Evolutionary conservation across 805 yeast species (phyloP).

Genomic region (Candida xiaguanensis): DNA sequence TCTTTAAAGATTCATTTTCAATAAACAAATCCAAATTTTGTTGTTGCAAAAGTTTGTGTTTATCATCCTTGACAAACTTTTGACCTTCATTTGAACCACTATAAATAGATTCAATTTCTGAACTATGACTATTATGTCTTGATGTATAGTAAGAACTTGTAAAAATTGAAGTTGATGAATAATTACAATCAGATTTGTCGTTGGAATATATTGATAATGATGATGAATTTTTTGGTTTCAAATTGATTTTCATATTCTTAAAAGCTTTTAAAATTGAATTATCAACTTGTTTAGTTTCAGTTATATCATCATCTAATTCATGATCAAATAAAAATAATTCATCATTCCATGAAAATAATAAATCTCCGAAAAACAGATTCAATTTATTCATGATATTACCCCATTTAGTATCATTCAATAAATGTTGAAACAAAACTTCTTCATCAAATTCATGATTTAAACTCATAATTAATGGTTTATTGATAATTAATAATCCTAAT

Average conservation of each 20-base stretch:
- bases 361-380: conserved; percentile 36
- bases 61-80: conserved; percentile 7
- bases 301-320: conserved; percentile 2
- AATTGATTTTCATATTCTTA: conserved; percentile 23
- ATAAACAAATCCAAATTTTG: conserved; percentile 10
- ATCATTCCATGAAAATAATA: conserved; percentile 35
- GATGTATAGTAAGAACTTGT: conserved; percentile 5
- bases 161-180: conserved; percentile 14
- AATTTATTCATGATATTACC: conserved; percentile 35
- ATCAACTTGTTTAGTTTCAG: background rate
- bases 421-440: conserved; percentile 42
- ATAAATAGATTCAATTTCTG: conserved; percentile 26
- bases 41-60: conserved; percentile 3
- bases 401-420: conserved; percentile 43
- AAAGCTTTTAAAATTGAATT: conserved; percentile 10
- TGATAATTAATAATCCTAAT: conserved; percentile 47
- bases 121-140: conserved; percentile 7
- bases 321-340: conserved; percentile 17
- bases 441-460: conserved; percentile 30
- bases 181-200: conserved; percentile 1
- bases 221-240: conserved; percentile 12
- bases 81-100: conserved; percentile 19
- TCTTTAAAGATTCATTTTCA: conserved; percentile 26
- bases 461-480: conserved; percentile 42
- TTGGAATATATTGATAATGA: conserved; percentile 9